phyloP scores from a whole-genome alignment of 352 stramenopile species.

The Globisporangium canariense region DNA sequence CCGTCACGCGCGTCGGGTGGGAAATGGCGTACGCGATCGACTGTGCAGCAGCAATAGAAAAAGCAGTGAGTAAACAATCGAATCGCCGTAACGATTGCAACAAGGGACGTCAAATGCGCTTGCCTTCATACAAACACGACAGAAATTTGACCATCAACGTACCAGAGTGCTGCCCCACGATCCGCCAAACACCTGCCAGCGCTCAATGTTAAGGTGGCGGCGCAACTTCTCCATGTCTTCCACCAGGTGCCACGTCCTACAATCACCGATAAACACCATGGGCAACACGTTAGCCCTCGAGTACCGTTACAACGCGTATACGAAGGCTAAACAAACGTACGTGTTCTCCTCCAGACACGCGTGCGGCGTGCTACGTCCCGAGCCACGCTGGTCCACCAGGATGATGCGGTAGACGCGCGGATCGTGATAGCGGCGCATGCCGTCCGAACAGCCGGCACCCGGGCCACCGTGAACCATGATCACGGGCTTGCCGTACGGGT shows the following conservation, averaged over 20 bases:
- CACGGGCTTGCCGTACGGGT: slow-evolving; percentile 84
- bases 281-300: background rate
- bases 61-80: too few relatives aligned
- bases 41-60: background rate
- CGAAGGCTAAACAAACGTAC: slow-evolving; percentile 17
- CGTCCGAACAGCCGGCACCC: slow-evolving; percentile 83
- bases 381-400: slow-evolving; percentile 92
- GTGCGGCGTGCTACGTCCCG: slow-evolving; percentile 84
- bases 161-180: slow-evolving; percentile 93
- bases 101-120: background rate
- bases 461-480: slow-evolving; percentile 95
- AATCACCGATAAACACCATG: too few relatives aligned
- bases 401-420: slow-evolving; percentile 90
- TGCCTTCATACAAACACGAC: background rate
- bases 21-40: slow-evolving; percentile 90
- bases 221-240: slow-evolving; percentile 93
- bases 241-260: slow-evolving; percentile 86
- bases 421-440: slow-evolving; percentile 92
- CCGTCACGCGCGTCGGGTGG: slow-evolving; percentile 78
- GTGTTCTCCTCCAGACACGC: slow-evolving; percentile 89
- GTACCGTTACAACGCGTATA: background rate
- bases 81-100: too few relatives aligned
- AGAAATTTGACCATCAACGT: background rate
- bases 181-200: slow-evolving; percentile 93
- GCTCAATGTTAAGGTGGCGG: slow-evolving; percentile 79